These are phyloP conservation scores for Debaryomyces maramus DNA, from an alignment of 805 yeast species.

Conservation along the genomic window DNA sequence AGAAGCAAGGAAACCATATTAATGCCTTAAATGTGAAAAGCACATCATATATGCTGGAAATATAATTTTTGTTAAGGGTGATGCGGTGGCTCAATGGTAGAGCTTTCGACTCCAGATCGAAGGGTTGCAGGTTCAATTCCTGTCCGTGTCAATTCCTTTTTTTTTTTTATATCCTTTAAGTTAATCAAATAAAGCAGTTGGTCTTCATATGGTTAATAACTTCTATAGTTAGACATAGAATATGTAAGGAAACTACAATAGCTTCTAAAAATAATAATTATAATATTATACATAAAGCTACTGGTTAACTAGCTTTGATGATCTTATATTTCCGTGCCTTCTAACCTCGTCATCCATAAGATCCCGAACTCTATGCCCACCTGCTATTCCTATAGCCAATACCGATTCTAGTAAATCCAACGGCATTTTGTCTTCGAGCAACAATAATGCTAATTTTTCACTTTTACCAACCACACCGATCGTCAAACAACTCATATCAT, in stretches of 20 bases:
- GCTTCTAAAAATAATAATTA: not conserved
- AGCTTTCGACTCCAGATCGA: constrained; percentile 55
- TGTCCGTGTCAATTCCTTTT: constrained; percentile 54
- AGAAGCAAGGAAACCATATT: too few species aligned
- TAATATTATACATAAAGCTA: constrained; percentile 4
- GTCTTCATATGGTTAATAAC: too few species aligned
- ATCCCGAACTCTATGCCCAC: constrained; percentile 78
- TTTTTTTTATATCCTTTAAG: not conserved
- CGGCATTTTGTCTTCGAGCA: constrained; percentile 83
- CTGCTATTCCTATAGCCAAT: constrained; percentile 81
- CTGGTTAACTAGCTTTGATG: constrained; percentile 10
- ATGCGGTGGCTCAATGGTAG: constrained; percentile 45
- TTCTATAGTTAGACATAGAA: not conserved
- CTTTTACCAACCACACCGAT: constrained; percentile 82
- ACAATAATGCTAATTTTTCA: constrained; percentile 72
- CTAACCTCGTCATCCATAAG: constrained; percentile 86
- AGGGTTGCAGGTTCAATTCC: constrained; percentile 88
- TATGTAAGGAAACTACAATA: not conserved
- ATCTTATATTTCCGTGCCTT: constrained; percentile 58
- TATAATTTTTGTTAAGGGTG: constrained; percentile 14
- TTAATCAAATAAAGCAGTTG: not conserved
- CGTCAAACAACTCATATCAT: constrained; percentile 77
- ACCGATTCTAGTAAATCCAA: constrained; percentile 75
- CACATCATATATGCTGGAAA: too few species aligned
- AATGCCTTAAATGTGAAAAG: too few species aligned